Evolutionary conservation across 106 monocot species (phyloP), one percentile per base, ranked within the genome.

Genomic region (Phalaenopsis aphrodite): DNA sequence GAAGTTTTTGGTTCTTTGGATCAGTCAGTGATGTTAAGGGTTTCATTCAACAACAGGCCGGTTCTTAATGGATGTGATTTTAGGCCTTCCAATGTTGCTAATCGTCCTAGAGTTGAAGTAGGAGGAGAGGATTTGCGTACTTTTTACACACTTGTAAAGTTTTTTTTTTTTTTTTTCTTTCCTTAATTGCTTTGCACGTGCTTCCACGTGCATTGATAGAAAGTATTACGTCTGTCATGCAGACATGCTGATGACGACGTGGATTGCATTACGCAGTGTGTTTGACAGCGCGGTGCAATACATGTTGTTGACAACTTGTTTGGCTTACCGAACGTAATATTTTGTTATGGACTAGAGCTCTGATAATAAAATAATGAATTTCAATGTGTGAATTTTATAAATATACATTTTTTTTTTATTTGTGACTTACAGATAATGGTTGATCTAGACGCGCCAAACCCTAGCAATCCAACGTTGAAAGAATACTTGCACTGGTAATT

Each of bases 391-490:
- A 52, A 14, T 52, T 52, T 52, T 10, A 52, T 52, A 52, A 52
- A 52, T 12, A 12, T 15, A 3, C 2, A 12, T 12, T 1, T 10
- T 52, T 12, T 52, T 52, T 52, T 49, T 52, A 11, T 52, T 52
- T 52, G 0, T 47, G 10, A 69, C 42, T 12, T 61, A 45, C 58
- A 88, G 88, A 75, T 86, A 19, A 83, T 88, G 88, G 84, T 86
- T 42, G 88, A 88, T 81, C 86, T 86, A 4, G 88, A 88, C 82
- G 86, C 88, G 9, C 88, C 88, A 23, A 88, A 55, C 37, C 85
- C 88, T 1, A 86, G 88, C 71, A 75, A 88, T 43, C 84, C 86
- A 48, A 79, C 55, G 36, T 39, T 86, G 48, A 76, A 42, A 47
- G 88, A 88, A 24, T 86, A 88, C 73, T 49, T 88, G 75, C 88